A percentile compares a stretch with the other conserved stretches of the same genome.
phyloP scores from a whole-genome alignment of 2,329 filamentous ascomycete species.

The Xylogone sp. region DNA sequence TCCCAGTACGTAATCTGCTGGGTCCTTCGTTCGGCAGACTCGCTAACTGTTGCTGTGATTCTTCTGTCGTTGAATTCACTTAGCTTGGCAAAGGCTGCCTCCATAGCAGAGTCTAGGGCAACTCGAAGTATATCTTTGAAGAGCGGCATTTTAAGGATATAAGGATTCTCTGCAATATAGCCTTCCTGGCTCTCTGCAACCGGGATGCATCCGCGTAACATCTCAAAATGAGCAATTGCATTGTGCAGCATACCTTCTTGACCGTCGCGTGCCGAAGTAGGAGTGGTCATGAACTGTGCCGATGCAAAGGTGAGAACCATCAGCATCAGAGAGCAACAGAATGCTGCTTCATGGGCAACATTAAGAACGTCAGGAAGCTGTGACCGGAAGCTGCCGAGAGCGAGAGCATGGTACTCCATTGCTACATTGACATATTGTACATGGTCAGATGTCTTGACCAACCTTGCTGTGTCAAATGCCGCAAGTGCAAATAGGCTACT shows the following conservation, averaged over 20 bases:
- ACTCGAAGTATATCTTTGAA: conserved; percentile 8
- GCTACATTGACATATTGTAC: conserved; percentile 9
- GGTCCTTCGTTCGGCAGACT: background rate
- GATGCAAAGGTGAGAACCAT: conserved; percentile 14
- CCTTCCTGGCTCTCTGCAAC: conserved; percentile 7
- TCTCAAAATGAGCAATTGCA: conserved; percentile 10
- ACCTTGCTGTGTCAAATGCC: conserved; percentile 11
- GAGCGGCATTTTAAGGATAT: conserved; percentile 8
- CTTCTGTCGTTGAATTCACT: conserved; percentile 8
- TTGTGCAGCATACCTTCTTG: conserved; percentile 8
- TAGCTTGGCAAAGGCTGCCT: conserved; percentile 6
- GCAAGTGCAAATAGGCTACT: conserved; percentile 12
- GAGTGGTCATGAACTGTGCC: conserved; percentile 7
- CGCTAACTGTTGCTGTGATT: conserved; percentile 3
- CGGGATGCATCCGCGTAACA: conserved; percentile 9
- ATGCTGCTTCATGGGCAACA: conserved; percentile 7
- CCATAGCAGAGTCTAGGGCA: conserved; percentile 2
- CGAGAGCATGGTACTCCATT: conserved; percentile 9
- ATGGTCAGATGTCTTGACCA: background rate
- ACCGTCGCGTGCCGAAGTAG: background rate
- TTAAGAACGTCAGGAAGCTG: conserved; percentile 5
- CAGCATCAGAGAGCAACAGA: conserved; percentile 13
- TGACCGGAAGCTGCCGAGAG: conserved; percentile 9
- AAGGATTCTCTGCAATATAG: conserved; percentile 11
- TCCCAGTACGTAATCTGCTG: conserved; percentile 9